phyloP scores from a whole-genome alignment of 2,329 filamentous ascomycete species.

The Pestalotiopsis sp. region DNA sequence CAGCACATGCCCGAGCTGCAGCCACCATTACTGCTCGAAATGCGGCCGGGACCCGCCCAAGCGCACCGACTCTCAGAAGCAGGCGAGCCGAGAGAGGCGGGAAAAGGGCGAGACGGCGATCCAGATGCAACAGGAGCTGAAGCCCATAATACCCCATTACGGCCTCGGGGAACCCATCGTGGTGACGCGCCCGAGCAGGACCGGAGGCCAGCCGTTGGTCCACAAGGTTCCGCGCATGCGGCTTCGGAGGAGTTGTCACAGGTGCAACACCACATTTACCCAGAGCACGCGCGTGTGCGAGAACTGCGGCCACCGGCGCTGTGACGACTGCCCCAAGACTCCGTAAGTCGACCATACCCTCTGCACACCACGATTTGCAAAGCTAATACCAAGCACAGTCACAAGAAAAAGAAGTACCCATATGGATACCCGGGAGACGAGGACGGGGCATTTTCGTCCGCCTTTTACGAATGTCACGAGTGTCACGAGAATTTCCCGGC shows the following conservation, averaged over 20 bases:
- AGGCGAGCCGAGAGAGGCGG: constrained; percentile 52
- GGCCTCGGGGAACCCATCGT: constrained; percentile 49
- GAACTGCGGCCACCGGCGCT: constrained; percentile 71
- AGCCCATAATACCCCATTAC: constrained; percentile 52
- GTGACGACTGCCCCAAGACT: constrained; percentile 77
- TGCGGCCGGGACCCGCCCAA: constrained; percentile 75
- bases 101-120: constrained; percentile 38
- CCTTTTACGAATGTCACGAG: constrained; percentile 60
- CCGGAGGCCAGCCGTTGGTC: constrained; percentile 69
- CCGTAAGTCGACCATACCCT: constrained; percentile 57
- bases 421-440: constrained; percentile 69
- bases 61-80: constrained; percentile 56
- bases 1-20: constrained; percentile 74
- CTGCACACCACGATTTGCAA: not conserved
- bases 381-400: constrained; percentile 36
- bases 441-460: constrained; percentile 50
- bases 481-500: constrained; percentile 61
- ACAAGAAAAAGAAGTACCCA: constrained; percentile 69
- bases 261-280: constrained; percentile 65
- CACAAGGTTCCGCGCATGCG: constrained; percentile 72
- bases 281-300: constrained; percentile 60
- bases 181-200: constrained; percentile 64
- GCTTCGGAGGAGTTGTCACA: constrained; percentile 74
- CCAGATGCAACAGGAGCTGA: constrained; percentile 59
- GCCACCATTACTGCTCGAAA: constrained; percentile 77